A percentile compares a stretch with the other conserved stretches of the same genome.
Evolutionary conservation across 129 eudicot species (phyloP).

Genomic region (Apium graveolens): DNA sequence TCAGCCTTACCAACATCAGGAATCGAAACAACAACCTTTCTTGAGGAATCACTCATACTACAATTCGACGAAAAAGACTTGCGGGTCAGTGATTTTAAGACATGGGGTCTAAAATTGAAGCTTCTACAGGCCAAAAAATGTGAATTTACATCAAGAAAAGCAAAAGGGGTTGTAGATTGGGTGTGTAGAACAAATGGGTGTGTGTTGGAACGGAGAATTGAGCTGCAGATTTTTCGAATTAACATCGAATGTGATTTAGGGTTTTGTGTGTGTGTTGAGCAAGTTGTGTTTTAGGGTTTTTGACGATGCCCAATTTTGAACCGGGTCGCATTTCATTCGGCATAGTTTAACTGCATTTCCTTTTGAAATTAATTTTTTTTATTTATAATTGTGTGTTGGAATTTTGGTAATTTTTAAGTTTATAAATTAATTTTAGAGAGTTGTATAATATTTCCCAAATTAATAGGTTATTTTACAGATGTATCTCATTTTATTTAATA

Average conservation of each 20-base stretch:
- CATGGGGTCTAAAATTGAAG: constrained; percentile 13
- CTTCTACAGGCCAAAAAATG: constrained; percentile 13
- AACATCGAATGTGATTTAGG: constrained; percentile 27
- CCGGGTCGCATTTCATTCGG: no score
- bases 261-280: background rate
- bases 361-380: no score
- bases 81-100: constrained; percentile 9
- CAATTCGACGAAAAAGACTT: constrained; percentile 16
- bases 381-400: no score
- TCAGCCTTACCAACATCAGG: constrained; percentile 52
- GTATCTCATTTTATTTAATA: no score
- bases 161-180: constrained; percentile 26
- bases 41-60: constrained; percentile 32
- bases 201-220: constrained; percentile 21
- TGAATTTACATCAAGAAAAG: constrained; percentile 18
- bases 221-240: constrained; percentile 32
- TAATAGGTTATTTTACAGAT: no score
- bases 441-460: no score
- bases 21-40: constrained; percentile 44
- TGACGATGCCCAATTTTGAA: no score
- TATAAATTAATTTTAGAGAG: no score
- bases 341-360: no score
- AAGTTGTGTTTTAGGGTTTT: no score
- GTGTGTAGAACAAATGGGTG: constrained; percentile 23
- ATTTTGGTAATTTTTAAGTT: no score